A percentile compares a stretch with the other conserved stretches of the same genome.
These are phyloP conservation scores for Peltaster fructicola DNA, from an alignment of 2,329 filamentous ascomycete genomes.

Conservation along the genomic window DNA sequence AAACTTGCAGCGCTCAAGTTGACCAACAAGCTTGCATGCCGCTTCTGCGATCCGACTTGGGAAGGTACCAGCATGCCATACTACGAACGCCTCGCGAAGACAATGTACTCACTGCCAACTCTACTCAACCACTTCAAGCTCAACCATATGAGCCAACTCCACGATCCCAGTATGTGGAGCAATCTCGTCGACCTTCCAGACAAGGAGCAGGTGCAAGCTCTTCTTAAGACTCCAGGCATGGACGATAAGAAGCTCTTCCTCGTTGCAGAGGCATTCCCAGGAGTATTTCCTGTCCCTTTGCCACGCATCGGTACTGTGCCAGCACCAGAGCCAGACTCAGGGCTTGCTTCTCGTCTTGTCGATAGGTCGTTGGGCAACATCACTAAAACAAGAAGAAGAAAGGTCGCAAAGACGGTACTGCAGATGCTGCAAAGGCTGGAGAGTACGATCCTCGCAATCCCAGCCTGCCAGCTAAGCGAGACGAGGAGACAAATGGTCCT, in stretches of 20 bases:
- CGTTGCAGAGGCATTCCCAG: conserved; percentile 17
- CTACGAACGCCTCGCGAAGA: neutral
- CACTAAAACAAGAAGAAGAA: conserved; percentile 17
- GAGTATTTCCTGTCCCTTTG: conserved; percentile 24
- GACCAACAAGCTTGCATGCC: conserved; percentile 27
- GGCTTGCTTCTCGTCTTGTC: conserved; percentile 10
- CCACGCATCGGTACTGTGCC: conserved; percentile 24
- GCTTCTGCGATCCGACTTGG: too few species aligned
- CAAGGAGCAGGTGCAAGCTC: conserved; percentile 27
- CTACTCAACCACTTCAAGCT: conserved; percentile 43
- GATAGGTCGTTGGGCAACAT: conserved; percentile 6
- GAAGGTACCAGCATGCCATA: conserved; percentile 19
- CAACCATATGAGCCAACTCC: conserved; percentile 32
- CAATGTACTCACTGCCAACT: too few species aligned
- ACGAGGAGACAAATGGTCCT: conserved; percentile 4
- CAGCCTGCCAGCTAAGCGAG: conserved; percentile 5
- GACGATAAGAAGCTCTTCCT: conserved; percentile 32
- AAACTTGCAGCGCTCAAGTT: conserved; percentile 26
- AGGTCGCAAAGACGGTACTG: conserved; percentile 16
- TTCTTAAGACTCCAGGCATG: conserved; percentile 37
- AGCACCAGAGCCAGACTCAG: conserved; percentile 5
- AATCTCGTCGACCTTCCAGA: conserved; percentile 45
- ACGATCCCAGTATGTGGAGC: conserved; percentile 33
- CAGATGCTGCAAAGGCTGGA: conserved; percentile 24
- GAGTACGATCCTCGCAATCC: conserved; percentile 32